Percentiles rank a stretch among this genome's conserved stretches.
Evolutionary conservation across 2,329 filamentous ascomycete genomes (phyloP).

Genomic region (Xylariaceae sp.): DNA sequence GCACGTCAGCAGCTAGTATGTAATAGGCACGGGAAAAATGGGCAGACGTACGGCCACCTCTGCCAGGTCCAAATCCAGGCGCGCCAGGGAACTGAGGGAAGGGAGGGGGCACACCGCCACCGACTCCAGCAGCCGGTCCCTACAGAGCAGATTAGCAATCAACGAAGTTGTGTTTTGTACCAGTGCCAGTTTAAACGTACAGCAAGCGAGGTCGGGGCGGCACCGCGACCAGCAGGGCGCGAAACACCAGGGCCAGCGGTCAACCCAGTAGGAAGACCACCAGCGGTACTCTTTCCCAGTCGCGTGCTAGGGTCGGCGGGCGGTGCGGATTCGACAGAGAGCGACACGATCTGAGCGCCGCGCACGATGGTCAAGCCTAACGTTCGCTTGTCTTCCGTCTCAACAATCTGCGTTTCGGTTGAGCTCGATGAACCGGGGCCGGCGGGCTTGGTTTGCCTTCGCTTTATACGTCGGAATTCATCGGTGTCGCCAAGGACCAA

Average conservation of each 20-base stretch:
- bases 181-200: conserved; percentile 39
- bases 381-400: conserved; percentile 96
- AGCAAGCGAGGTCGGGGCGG: conserved; percentile 69
- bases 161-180: neutral
- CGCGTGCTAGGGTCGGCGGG: conserved; percentile 88
- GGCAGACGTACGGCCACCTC: conserved; percentile 49
- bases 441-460: conserved; percentile 68
- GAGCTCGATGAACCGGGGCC: conserved; percentile 59
- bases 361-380: conserved; percentile 91
- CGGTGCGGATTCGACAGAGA: conserved; percentile 92
- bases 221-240: conserved; percentile 82
- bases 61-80: conserved; percentile 45
- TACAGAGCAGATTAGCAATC: conserved; percentile 31
- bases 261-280: conserved; percentile 64
- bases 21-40: conserved; percentile 1
- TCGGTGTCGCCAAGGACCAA: conserved; percentile 97
- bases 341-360: conserved; percentile 88
- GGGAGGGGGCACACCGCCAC: conserved; percentile 58
- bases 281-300: conserved; percentile 70
- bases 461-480: conserved; percentile 89
- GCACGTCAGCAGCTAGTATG: conserved; percentile 17
- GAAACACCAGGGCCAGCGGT: conserved; percentile 83
- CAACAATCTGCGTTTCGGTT: conserved; percentile 59
- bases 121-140: conserved; percentile 83
- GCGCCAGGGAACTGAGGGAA: conserved; percentile 50